A percentile compares a stretch with the other conserved stretches of the same genome.
phyloP scores from a whole-genome alignment of 2,329 filamentous ascomycete genomes.

The Colletotrichum somersetense region DNA sequence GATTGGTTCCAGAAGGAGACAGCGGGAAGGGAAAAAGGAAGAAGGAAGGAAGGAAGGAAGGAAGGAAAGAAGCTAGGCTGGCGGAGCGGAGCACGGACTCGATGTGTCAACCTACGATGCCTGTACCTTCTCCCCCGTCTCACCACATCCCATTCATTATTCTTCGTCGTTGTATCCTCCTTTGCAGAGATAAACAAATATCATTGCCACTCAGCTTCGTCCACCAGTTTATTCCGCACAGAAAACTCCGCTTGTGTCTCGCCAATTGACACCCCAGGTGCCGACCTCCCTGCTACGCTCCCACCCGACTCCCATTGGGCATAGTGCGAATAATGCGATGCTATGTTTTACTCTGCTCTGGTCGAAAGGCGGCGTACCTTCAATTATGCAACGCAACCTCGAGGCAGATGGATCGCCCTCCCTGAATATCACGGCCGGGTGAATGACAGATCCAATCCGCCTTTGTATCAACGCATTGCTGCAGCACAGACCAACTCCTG shows the following conservation, averaged over 20 bases:
- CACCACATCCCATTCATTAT: background rate
- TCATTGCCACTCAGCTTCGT: background rate
- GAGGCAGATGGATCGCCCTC: background rate
- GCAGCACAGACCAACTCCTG: constrained; percentile 2
- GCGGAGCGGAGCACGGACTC: background rate
- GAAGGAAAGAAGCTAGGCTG: background rate
- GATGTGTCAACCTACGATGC: background rate
- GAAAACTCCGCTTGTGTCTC: background rate
- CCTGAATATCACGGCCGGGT: background rate
- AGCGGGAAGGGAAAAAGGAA: background rate
- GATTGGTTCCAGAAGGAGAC: constrained; percentile 3
- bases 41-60: background rate
- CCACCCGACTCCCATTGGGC: background rate
- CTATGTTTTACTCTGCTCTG: background rate
- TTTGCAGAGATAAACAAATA: background rate
- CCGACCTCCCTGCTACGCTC: background rate
- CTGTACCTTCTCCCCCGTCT: background rate
- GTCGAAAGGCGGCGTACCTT: constrained; percentile 1
- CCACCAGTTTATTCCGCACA: background rate
- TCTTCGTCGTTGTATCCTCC: background rate
- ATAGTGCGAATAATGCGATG: background rate
- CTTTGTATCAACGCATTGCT: background rate
- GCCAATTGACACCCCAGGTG: constrained; percentile 19
- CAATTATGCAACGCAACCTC: constrained; percentile 8
- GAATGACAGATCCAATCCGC: background rate